A percentile compares a stretch with the other conserved stretches of the same genome.
Conservation (phyloP, 2,329 filamentous ascomycete species). For the Trichoderma koningii region DNA sequence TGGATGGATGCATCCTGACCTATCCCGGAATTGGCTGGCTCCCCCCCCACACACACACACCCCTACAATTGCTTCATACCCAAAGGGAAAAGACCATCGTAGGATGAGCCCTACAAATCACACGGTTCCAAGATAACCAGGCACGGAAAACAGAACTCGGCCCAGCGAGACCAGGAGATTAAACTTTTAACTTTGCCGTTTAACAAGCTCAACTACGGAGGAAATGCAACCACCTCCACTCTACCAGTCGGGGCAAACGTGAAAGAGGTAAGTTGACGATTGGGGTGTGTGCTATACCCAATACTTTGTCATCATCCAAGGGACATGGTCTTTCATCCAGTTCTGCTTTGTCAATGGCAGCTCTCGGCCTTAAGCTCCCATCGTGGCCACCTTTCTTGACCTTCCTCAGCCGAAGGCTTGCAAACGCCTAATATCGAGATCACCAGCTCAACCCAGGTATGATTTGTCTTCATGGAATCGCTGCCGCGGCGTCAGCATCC, state of each 20-base stretch:
- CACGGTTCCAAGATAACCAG: no score
- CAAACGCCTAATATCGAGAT: not conserved
- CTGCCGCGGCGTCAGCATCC: no score
- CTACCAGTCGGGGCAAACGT: not conserved
- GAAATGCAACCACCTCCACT: not conserved
- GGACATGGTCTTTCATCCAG: not conserved
- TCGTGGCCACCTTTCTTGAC: no score
- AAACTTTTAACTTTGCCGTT: slow-evolving; percentile 10
- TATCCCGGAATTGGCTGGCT: not conserved
- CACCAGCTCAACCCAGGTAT: no score
- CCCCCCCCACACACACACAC: not conserved
- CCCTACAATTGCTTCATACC: not conserved
- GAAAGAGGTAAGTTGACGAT: no score
- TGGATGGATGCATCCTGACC: not conserved
- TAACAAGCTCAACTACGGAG: not conserved
- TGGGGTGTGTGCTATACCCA: not conserved
- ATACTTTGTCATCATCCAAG: not conserved
- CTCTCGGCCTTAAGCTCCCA: slow-evolving; percentile 2
- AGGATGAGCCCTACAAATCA: slow-evolving; percentile 10
- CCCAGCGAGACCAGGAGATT: not conserved
- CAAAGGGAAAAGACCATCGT: not conserved
- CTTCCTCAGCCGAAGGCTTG: not conserved
- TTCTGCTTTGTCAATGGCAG: not conserved
- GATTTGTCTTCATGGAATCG: no score
- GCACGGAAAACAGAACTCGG: not conserved